A percentile compares a stretch with the other conserved stretches of the same genome.
Conservation (phyloP, 129 eudicot genomes). For the Helianthus tuberosus region DNA sequence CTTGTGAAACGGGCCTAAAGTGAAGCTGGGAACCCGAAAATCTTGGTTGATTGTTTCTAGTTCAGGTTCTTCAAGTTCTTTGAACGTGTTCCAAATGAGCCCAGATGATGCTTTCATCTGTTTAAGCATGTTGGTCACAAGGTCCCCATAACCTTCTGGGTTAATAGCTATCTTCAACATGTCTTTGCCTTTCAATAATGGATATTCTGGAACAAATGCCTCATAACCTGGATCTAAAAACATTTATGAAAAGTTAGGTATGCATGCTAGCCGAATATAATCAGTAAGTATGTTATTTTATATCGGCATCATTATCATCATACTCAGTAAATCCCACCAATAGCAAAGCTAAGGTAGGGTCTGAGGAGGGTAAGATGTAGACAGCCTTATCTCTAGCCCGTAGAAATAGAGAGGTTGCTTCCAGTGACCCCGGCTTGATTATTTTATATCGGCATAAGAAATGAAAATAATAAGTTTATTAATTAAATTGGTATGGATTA, state of each 20-base stretch:
- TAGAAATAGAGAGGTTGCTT: too few species aligned
- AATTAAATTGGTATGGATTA: too few species aligned
- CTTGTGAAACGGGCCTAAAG: slow-evolving; percentile 54
- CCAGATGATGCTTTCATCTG: slow-evolving; percentile 43
- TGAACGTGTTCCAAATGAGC: slow-evolving; percentile 50
- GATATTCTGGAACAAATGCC: slow-evolving; percentile 35
- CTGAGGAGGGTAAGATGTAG: too few species aligned
- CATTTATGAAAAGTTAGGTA: neutral
- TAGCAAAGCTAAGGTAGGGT: too few species aligned
- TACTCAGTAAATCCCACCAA: too few species aligned
- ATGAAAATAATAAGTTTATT: too few species aligned
- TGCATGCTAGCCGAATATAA: too few species aligned
- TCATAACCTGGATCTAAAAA: slow-evolving; percentile 31
- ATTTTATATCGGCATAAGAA: too few species aligned
- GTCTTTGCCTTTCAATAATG: slow-evolving; percentile 44
- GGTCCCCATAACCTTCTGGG: slow-evolving; percentile 20
- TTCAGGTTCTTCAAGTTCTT: slow-evolving; percentile 45
- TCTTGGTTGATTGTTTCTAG: slow-evolving; percentile 18
- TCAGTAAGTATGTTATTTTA: too few species aligned
- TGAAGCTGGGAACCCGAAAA: slow-evolving; percentile 38
- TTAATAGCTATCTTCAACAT: slow-evolving; percentile 1
- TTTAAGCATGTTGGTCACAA: slow-evolving; percentile 17
- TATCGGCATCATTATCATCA: too few species aligned
- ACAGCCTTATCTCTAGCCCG: too few species aligned
- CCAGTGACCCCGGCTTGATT: too few species aligned